These are phyloP conservation scores for Aphanoascus verrucosus DNA, from an alignment of 2,329 filamentous ascomycete species.

Conservation along the genomic window DNA sequence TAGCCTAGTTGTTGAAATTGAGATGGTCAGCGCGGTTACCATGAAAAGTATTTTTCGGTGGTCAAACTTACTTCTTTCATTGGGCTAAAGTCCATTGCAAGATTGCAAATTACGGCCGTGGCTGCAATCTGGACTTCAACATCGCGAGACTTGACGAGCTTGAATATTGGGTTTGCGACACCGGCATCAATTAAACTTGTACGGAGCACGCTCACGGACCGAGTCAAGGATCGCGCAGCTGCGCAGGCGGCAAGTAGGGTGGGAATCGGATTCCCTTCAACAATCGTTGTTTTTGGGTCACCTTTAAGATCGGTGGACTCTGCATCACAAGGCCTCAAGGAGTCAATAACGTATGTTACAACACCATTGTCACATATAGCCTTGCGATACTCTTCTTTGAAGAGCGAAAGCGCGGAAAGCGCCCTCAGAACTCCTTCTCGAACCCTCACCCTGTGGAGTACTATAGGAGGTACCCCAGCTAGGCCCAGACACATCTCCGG, in stretches of 20 bases:
- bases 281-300: slow-evolving; percentile 26
- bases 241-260: slow-evolving; percentile 81
- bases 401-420: slow-evolving; percentile 67
- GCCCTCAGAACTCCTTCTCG: slow-evolving; percentile 68
- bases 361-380: slow-evolving; percentile 71
- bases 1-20: slow-evolving; percentile 42
- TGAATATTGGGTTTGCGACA: slow-evolving; percentile 65
- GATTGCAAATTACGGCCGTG: slow-evolving; percentile 71
- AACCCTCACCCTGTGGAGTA: slow-evolving; percentile 60
- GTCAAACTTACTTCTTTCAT: slow-evolving; percentile 63
- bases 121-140: slow-evolving; percentile 76
- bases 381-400: slow-evolving; percentile 76
- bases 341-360: slow-evolving; percentile 71
- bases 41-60: background rate
- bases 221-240: slow-evolving; percentile 66
- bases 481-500: slow-evolving; percentile 45
- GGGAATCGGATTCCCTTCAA: slow-evolving; percentile 64
- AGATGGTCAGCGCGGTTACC: no score
- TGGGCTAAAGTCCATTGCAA: slow-evolving; percentile 80
- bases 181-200: slow-evolving; percentile 81
- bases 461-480: slow-evolving; percentile 50
- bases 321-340: slow-evolving; percentile 50
- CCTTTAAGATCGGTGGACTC: slow-evolving; percentile 10
- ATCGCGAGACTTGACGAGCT: slow-evolving; percentile 62
- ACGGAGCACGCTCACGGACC: slow-evolving; percentile 72